Conservation (phyloP, 2,329 filamentous ascomycete genomes). For the Lizonia empirigonia region DNA sequence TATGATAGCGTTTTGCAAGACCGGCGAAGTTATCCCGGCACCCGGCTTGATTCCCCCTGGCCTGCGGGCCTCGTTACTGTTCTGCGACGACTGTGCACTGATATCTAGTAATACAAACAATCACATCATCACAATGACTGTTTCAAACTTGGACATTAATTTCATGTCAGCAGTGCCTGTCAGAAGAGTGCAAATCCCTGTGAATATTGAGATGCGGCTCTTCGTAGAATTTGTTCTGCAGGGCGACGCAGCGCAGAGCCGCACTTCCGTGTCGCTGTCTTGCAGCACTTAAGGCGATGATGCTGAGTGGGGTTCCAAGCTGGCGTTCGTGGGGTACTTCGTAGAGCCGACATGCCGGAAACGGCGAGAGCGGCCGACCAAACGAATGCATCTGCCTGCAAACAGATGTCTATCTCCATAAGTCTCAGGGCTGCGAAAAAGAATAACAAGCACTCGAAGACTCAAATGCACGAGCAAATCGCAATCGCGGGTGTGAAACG, state of each 20-base stretch:
- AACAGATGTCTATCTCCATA: background rate
- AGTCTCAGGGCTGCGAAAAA: background rate
- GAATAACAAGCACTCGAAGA: background rate
- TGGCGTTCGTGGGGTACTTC: slow-evolving; percentile 15
- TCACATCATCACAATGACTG: slow-evolving; percentile 2
- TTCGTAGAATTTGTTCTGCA: background rate
- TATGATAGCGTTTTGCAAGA: slow-evolving; percentile 23
- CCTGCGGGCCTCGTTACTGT: slow-evolving; percentile 9
- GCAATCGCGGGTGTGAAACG: slow-evolving; percentile 12
- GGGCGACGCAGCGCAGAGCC: slow-evolving; percentile 13
- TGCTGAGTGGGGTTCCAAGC: slow-evolving; percentile 1
- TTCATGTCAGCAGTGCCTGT: background rate
- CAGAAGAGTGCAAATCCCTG: background rate
- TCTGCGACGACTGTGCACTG: slow-evolving; percentile 9
- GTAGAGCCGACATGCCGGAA: slow-evolving; percentile 12
- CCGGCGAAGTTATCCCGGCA: slow-evolving; percentile 16
- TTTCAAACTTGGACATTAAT: background rate
- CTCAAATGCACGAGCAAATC: slow-evolving; percentile 6
- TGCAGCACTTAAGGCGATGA: slow-evolving; percentile 3
- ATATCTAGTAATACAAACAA: slow-evolving; percentile 6
- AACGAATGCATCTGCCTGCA: slow-evolving; percentile 3
- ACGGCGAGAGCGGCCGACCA: background rate
- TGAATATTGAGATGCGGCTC: slow-evolving; percentile 1
- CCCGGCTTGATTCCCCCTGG: slow-evolving; percentile 17
- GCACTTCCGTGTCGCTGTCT: slow-evolving; percentile 6